Conservation (phyloP, 1,284 basidiomycete genomes). For the Apiotrichum sp. region DNA sequence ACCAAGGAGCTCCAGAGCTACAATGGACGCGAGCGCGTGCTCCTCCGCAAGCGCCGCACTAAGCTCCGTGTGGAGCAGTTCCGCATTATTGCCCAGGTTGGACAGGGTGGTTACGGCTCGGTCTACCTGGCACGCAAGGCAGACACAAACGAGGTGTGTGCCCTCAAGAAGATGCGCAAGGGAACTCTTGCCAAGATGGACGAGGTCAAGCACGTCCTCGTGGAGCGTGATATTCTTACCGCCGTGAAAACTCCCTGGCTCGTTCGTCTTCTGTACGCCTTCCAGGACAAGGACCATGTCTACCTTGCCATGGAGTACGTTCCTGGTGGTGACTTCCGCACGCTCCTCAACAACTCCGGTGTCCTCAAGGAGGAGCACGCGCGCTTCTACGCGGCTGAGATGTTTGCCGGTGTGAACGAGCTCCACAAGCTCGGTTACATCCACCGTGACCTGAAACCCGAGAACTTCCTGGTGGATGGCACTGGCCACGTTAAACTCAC, state of each 20-base stretch:
- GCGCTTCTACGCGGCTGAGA: constrained; percentile 88
- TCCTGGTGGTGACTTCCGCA: constrained; percentile 91
- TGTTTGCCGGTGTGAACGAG: constrained; percentile 87
- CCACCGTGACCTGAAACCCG: constrained; percentile 91
- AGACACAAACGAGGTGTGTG: constrained; percentile 88
- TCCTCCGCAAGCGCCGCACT: constrained; percentile 77
- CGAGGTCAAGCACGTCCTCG: constrained; percentile 83
- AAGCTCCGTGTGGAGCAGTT: constrained; percentile 86
- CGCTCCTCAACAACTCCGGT: constrained; percentile 89
- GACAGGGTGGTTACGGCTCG: constrained; percentile 94
- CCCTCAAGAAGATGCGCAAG: constrained; percentile 93
- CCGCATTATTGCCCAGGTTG: constrained; percentile 90
- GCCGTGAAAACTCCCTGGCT: constrained; percentile 95
- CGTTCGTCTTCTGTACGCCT: constrained; percentile 84
- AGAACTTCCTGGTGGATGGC: constrained; percentile 96
- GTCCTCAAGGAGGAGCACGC: constrained; percentile 94
- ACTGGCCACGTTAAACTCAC: constrained; percentile 97
- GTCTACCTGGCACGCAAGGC: constrained; percentile 86
- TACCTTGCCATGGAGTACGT: constrained; percentile 99
- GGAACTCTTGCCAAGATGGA: constrained; percentile 92
- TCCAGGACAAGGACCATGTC: constrained; percentile 81
- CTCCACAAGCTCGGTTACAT: constrained; percentile 93
- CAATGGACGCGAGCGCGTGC: constrained; percentile 80
- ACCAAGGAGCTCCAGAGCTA: constrained; percentile 81
- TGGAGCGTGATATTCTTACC: constrained; percentile 93